These are phyloP conservation scores for Trypanosoma melophagium DNA, from an alignment of 208 protist genomes.

Conservation along the genomic window DNA sequence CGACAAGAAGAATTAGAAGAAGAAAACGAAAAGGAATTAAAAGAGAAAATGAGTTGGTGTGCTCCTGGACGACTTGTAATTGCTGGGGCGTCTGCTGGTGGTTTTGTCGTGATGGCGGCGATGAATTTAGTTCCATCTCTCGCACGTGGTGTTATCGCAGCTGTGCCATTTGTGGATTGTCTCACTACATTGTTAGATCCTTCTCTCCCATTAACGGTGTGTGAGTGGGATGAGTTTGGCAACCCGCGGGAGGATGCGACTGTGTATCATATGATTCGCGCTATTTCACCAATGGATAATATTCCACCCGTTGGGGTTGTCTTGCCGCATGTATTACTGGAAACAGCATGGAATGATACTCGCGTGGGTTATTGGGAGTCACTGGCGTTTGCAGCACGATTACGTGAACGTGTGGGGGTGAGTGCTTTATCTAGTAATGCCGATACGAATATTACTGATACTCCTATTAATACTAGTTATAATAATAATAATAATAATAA, in stretches of 20 bases:
- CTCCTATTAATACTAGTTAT: no score
- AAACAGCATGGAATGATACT: constrained; percentile 61
- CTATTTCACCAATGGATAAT: constrained; percentile 78
- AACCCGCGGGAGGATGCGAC: constrained; percentile 64
- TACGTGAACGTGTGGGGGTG: constrained; percentile 27
- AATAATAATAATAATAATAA: no score
- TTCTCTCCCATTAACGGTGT: constrained; percentile 68
- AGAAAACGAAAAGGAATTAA: no score
- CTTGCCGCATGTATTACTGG: constrained; percentile 56
- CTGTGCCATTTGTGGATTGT: constrained; percentile 90
- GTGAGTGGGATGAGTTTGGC: constrained; percentile 89
- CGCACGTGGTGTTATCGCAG: constrained; percentile 47
- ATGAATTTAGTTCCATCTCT: constrained; percentile 63
- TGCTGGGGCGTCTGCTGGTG: constrained; percentile 80
- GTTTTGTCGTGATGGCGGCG: constrained; percentile 72
- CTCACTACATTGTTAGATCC: constrained; percentile 80
- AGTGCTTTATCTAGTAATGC: neutral
- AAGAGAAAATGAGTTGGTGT: constrained; percentile 32
- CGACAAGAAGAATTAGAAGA: no score
- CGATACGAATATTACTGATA: neutral
- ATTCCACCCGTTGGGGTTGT: constrained; percentile 25
- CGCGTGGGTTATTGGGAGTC: constrained; percentile 75
- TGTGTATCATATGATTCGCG: constrained; percentile 65
- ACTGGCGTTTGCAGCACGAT: constrained; percentile 42
- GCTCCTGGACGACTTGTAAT: constrained; percentile 37